A percentile compares a stretch with the other conserved stretches of the same genome.
These are phyloP conservation scores for Letharia lupina DNA, from an alignment of 495 filamentous ascomycete genomes.

Conservation along the genomic window DNA sequence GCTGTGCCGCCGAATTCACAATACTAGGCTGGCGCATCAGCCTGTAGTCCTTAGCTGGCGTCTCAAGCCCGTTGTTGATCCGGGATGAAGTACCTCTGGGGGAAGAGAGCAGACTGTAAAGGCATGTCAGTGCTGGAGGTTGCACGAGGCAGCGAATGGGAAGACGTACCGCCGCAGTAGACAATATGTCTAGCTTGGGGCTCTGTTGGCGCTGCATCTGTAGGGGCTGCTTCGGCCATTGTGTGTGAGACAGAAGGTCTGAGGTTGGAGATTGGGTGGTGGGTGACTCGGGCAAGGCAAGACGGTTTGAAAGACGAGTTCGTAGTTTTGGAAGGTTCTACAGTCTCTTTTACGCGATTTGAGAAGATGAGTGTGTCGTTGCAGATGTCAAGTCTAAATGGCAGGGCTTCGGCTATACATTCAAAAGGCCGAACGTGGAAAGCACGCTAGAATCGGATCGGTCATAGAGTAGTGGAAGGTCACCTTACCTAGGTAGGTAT, in stretches of 20 bases:
- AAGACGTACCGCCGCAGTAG: constrained; percentile 69
- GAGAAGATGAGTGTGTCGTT: background rate
- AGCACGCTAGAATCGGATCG: too few species aligned
- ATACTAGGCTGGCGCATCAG: constrained; percentile 53
- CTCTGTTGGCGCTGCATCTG: constrained; percentile 36
- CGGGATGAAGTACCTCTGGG: constrained; percentile 63
- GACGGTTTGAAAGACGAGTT: background rate
- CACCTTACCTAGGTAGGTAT: too few species aligned
- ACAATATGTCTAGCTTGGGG: constrained; percentile 57
- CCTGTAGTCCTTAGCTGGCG: constrained; percentile 27
- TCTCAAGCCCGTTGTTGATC: background rate
- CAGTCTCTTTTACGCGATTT: background rate
- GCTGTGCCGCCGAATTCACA: constrained; percentile 97
- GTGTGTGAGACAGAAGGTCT: background rate
- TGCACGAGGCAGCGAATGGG: constrained; percentile 15
- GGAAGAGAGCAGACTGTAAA: constrained; percentile 78
- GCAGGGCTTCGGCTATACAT: too few species aligned
- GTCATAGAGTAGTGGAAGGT: too few species aligned
- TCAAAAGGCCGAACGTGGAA: too few species aligned
- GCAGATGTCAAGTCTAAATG: background rate
- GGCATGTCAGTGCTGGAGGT: background rate
- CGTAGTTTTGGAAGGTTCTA: background rate
- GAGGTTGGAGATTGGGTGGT: background rate
- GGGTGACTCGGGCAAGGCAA: background rate
- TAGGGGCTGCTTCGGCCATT: constrained; percentile 33